A percentile compares a stretch with the other conserved stretches of the same genome.
These are phyloP conservation scores for Macrolepiota fuliginosa DNA, from an alignment of 768 basidiomycete genomes.

Conservation along the genomic window DNA sequence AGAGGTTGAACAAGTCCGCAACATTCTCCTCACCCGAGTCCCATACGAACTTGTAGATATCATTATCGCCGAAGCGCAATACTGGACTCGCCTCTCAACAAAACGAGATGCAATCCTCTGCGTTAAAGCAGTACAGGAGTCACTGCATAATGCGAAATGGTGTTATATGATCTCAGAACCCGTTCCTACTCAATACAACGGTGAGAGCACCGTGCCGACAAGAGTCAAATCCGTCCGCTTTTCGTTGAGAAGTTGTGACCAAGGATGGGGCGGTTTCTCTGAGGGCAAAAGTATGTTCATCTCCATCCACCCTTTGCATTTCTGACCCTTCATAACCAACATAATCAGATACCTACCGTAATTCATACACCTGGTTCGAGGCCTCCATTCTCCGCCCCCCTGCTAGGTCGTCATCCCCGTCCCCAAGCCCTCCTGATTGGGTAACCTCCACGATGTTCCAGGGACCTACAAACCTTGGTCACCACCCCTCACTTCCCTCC, in stretches of 20 bases:
- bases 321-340: background rate
- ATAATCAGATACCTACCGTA: conserved; percentile 24
- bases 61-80: conserved; percentile 18
- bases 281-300: conserved; percentile 18
- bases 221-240: conserved; percentile 19
- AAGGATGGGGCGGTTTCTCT: conserved; percentile 30
- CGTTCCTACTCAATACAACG: conserved; percentile 1
- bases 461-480: background rate
- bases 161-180: conserved; percentile 18
- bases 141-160: conserved; percentile 5
- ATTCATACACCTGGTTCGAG: conserved; percentile 33
- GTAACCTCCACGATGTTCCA: background rate
- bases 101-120: conserved; percentile 1
- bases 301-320: background rate
- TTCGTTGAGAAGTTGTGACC: conserved; percentile 23
- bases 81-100: conserved; percentile 17
- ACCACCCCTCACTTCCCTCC: background rate
- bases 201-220: background rate
- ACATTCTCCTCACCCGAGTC: conserved; percentile 7
- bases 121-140: background rate
- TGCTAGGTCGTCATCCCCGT: background rate
- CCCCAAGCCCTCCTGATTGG: conserved; percentile 1
- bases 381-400: conserved; percentile 24
- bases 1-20: conserved; percentile 10
- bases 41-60: conserved; percentile 18